A percentile compares a stretch with the other conserved stretches of the same genome.
Evolutionary conservation across 345 rosid genomes (phyloP).

Genomic region (Salix viminalis): DNA sequence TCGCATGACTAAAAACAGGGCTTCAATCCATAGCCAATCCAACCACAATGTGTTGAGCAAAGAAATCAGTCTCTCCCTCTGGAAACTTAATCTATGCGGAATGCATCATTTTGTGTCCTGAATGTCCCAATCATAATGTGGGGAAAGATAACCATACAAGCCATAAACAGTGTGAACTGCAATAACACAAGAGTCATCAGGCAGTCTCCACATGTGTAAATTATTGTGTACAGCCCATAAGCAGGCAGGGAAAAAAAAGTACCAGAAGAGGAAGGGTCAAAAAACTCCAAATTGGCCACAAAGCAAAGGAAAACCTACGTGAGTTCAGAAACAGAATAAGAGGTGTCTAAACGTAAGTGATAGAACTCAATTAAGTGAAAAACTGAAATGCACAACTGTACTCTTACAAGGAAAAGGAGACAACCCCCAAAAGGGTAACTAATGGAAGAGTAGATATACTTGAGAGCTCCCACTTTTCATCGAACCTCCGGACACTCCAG

Average conservation of each 20-base stretch:
- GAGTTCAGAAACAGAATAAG: conserved; percentile 14
- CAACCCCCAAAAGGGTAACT: conserved; percentile 71
- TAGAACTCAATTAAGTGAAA: conserved; percentile 6
- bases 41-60: conserved; percentile 14
- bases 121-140: conserved; percentile 61
- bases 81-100: conserved; percentile 62
- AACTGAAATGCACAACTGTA: neutral
- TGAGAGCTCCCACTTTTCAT: conserved; percentile 84
- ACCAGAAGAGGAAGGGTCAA: conserved; percentile 97
- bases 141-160: conserved; percentile 77
- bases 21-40: conserved; percentile 4
- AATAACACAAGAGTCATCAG: conserved; percentile 18
- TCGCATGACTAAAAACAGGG: neutral
- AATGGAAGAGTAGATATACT: conserved; percentile 75
- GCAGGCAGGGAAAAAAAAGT: conserved; percentile 3
- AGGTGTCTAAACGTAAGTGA: neutral
- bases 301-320: conserved; percentile 65
- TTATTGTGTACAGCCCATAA: conserved; percentile 2
- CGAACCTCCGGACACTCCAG: conserved; percentile 79
- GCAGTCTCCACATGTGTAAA: neutral
- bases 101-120: conserved; percentile 58
- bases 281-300: conserved; percentile 97
- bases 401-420: conserved; percentile 87
- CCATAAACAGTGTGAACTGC: conserved; percentile 98
- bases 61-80: conserved; percentile 25